Conservation (phyloP, 2,329 filamentous ascomycete species). For the Cadophora luteo-olivacea region DNA sequence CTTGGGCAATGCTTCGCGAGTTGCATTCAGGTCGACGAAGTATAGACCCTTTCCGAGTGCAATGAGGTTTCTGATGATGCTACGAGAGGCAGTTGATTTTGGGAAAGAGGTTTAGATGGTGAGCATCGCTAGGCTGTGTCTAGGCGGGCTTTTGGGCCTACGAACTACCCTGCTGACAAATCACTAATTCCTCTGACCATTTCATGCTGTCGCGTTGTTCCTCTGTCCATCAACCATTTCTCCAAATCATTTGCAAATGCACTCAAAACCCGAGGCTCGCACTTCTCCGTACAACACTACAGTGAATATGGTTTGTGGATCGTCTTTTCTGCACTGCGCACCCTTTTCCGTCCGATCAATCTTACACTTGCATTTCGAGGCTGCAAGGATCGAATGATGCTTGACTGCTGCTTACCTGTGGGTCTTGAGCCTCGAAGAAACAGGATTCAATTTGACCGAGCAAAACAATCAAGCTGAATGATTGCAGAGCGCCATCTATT, state of each 20-base stretch:
- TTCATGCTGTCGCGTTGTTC: not conserved
- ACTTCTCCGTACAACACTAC: not conserved
- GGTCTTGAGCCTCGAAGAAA: not conserved
- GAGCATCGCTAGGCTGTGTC: not conserved
- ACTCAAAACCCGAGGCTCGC: not conserved
- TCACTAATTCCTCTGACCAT: not conserved
- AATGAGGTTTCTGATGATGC: not conserved
- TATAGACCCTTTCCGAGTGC: not conserved
- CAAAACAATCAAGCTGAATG: not conserved
- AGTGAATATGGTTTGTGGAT: not conserved
- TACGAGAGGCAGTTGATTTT: not conserved
- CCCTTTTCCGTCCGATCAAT: not conserved
- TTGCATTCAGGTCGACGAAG: not conserved
- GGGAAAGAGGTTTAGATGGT: not conserved
- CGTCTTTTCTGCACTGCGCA: not conserved
- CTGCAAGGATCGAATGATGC: not conserved
- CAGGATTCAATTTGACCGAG: not conserved
- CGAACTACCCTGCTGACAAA: constrained; percentile 1
- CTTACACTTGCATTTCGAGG: not conserved
- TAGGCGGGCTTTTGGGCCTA: constrained; percentile 1
- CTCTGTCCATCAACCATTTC: not conserved
- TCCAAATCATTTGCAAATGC: not conserved
- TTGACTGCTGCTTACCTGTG: not conserved
- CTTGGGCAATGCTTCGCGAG: not conserved
- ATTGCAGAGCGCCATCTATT: not conserved